Base-by-base conservation (phyloP, 2,329 filamentous ascomycete species). In the Aspergillus sp. region DNA sequence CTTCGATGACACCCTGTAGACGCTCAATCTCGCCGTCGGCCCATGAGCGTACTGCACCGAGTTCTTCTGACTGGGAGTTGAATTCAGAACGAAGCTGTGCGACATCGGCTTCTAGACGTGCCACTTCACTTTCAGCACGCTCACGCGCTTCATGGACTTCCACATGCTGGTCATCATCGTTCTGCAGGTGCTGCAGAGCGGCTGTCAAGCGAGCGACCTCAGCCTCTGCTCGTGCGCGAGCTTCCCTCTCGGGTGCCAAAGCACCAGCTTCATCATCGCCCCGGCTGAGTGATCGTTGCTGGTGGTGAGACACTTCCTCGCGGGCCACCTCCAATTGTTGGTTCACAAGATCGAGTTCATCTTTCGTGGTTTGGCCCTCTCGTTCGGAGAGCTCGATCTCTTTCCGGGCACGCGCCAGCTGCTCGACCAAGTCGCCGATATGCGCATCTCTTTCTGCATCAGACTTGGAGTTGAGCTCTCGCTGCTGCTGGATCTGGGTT, bases 401-500 rank as follows among this genome's bases (percentile, higher is more conserved):
- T 36, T 77, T 76, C 56, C 85, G 83, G 59, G 83, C 81, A 50
- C 83, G 77, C 19, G 79, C 75, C 54, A 75, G 52, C 53, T 76
- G 65, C 47, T 70, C 68, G 6, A 65, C 67, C 44, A 76, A 54
- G 32, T 73, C 67, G 29, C 64, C 64, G 35, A 75, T 70, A 48
- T 73, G 69, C 12, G 68, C 67, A 54, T 76, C 73, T 42, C 76
- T 73, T 54, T 78, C 67, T 9, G 73, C 74, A 56, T 94, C 88
- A 1, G 88, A 89, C 61, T 90, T 90, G 71, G 78, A 89, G 69
- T 94, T 94, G 48, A 96, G 78, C 61, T 94, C 88, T 48, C 90
- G 85, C 68, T 97, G 91, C 64, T 97, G 90, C 70, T 94, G 91
- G 59, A 96, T 91, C 65, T 97, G 90, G 39, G 89, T 82, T 59